Evolutionary conservation across 306 rosid species (phyloP), one percentile per base, ranked within the genome.

Genomic region (Purshia tridentata): DNA sequence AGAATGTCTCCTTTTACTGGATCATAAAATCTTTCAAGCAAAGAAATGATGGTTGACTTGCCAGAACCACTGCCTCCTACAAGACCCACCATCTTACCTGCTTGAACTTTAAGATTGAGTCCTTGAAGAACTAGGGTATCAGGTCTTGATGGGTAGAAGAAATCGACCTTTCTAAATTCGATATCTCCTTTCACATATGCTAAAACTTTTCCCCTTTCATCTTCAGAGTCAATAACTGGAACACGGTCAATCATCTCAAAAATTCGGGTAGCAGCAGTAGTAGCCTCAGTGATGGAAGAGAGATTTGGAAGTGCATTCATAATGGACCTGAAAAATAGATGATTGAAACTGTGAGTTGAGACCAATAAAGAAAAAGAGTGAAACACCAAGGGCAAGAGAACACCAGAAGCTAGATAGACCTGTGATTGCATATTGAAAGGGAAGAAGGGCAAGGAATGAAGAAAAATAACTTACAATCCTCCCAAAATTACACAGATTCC

Each of bases 1-100:
- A 84, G 77, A 79, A 92, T 83, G 9, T 81, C 79, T 16, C 98
- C 98, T 58, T 46, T 9, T 3, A 48, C 37, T n/a, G 98, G 91
- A 73, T 90, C 95, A 87, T 92, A 92, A 69, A 90, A 92, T 58
- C 98, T 87, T 85, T 92, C 90, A n/a, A 90, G 82, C 70, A 92
- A 77, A 70, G 92, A 82, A 69, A 90, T 76, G 40, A 88, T 81
- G 0, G 97, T 92, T 16, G 98, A 92, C 84, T 92, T 92, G 15
- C 96, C 95, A 41, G 95, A 90, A 75, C 92, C 98, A 81, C 98
- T 92, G 64, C 88, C 89, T 68, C 98, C 98, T 49, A 90, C 90
- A 74, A 92, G 82, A 41, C 92, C 98, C 57, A 87, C 72, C 65
- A 81, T 84, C 80, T 85, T 90, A 14, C 95, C 88, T 3, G 88